These are phyloP conservation scores for Dactylellina haptotyla DNA, from an alignment of 2,329 filamentous ascomycete species.

Conservation along the genomic window DNA sequence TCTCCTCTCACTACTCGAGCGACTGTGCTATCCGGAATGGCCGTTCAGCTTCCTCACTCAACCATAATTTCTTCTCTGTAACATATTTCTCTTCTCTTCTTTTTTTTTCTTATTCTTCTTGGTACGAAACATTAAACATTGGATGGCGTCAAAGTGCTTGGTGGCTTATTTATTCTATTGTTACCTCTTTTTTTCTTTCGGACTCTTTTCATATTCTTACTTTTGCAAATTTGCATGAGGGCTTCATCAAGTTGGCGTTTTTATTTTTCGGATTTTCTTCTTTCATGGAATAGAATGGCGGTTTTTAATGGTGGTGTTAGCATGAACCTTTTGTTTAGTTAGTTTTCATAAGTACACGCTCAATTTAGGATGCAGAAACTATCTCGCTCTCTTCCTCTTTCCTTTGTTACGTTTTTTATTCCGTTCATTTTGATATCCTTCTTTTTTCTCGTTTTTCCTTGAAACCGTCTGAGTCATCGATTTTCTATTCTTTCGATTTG, in stretches of 20 bases:
- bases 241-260: neutral
- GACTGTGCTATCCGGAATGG: constrained; percentile 15
- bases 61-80: neutral
- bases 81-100: constrained; percentile 11
- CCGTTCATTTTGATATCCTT: no score
- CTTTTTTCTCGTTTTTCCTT: no score
- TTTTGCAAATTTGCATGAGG: neutral
- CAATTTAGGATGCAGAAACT: no score
- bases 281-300: constrained; percentile 13
- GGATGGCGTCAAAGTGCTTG: constrained; percentile 27
- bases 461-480: no score
- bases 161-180: constrained; percentile 1
- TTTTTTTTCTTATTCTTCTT: constrained; percentile 14
- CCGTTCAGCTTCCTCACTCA: constrained; percentile 1
- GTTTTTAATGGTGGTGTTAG: no score
- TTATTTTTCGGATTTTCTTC: no score
- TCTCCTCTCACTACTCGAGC: neutral
- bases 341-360: no score
- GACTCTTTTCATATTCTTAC: neutral
- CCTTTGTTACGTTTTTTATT: no score
- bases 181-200: neutral
- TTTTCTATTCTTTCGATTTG: no score
- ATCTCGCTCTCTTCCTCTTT: no score
- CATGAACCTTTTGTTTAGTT: no score
- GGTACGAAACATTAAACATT: constrained; percentile 10